A percentile compares a stretch with the other conserved stretches of the same genome.
phyloP scores from a whole-genome alignment of 768 basidiomycete genomes.

The Leccinum obscurum region DNA sequence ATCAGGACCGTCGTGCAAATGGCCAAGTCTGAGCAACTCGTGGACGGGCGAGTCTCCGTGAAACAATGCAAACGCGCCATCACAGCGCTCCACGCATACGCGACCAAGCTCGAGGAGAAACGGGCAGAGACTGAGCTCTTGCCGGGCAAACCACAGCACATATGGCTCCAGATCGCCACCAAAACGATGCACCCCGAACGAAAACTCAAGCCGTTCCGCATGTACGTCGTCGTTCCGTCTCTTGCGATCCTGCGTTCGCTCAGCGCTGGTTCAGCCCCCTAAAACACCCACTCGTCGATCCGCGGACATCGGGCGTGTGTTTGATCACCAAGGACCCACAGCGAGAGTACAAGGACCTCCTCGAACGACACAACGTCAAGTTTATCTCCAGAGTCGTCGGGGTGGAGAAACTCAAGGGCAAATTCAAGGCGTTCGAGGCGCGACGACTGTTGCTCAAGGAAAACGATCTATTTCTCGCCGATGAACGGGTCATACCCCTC shows the following conservation, averaged over 20 bases:
- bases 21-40: constrained; percentile 52
- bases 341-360: constrained; percentile 91
- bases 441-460: constrained; percentile 83
- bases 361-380: constrained; percentile 74
- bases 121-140: constrained; percentile 74
- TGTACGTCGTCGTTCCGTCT: constrained; percentile 52
- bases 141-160: constrained; percentile 74
- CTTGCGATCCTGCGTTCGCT: background rate
- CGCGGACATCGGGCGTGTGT: constrained; percentile 76
- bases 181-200: constrained; percentile 77
- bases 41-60: constrained; percentile 69
- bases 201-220: constrained; percentile 77
- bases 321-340: constrained; percentile 96
- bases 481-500: constrained; percentile 85
- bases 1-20: constrained; percentile 28
- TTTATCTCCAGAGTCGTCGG: constrained; percentile 94
- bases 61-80: constrained; percentile 79
- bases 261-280: constrained; percentile 50
- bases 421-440: constrained; percentile 83
- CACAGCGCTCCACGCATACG: constrained; percentile 73
- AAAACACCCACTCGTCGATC: constrained; percentile 81
- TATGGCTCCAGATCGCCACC: constrained; percentile 88
- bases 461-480: constrained; percentile 90
- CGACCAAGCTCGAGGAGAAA: constrained; percentile 60
- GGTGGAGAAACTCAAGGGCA: constrained; percentile 88